A percentile compares a stretch with the other conserved stretches of the same genome.
phyloP scores from a whole-genome alignment of 495 filamentous ascomycete species.

The Aspergillus carlsbadensis region DNA sequence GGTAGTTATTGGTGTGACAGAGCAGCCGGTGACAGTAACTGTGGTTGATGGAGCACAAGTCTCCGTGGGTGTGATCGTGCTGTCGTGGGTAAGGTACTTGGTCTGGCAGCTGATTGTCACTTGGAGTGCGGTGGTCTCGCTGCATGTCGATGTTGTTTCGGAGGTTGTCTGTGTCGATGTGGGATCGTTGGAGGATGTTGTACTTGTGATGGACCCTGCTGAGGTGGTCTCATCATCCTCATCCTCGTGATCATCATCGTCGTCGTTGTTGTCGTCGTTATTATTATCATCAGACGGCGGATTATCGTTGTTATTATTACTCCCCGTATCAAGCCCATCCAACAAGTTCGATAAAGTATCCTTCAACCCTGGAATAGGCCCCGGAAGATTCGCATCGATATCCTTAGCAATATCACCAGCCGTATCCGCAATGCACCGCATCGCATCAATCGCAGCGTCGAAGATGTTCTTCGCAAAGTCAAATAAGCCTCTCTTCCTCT shows the following conservation, averaged over 20 bases:
- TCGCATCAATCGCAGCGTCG: neutral
- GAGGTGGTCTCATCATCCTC: neutral
- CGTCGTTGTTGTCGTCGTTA: neutral
- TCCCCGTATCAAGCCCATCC: neutral
- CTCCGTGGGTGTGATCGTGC: neutral
- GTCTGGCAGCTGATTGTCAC: neutral
- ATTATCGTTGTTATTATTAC: neutral
- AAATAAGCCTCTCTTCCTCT: slow-evolving; percentile 1
- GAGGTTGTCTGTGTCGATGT: neutral
- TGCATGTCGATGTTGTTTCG: slow-evolving; percentile 2
- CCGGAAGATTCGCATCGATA: neutral
- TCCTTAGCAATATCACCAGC: neutral
- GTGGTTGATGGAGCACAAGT: neutral
- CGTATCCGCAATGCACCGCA: neutral
- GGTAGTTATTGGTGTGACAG: neutral
- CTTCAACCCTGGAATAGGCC: neutral
- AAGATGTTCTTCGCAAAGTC: neutral
- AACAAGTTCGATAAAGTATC: neutral
- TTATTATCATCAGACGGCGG: neutral
- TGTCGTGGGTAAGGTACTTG: neutral
- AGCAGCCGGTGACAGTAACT: neutral
- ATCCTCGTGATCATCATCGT: neutral
- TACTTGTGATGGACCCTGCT: neutral
- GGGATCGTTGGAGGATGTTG: neutral
- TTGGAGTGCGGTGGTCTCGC: neutral